These are phyloP conservation scores for Phytophthora pinifolia DNA, from an alignment of 352 stramenopile species.

Conservation along the genomic window DNA sequence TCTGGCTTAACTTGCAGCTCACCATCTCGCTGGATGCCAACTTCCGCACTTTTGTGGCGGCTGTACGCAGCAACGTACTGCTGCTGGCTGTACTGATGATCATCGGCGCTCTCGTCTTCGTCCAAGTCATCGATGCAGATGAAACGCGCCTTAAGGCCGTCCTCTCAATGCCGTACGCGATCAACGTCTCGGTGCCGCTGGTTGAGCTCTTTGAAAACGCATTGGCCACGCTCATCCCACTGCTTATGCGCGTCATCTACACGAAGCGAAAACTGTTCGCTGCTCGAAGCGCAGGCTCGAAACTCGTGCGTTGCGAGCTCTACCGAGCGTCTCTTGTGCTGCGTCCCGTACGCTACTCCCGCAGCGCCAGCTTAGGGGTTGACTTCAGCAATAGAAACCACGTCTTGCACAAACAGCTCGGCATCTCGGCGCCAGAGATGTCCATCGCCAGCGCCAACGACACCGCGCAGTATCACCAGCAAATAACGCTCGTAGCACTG, in stretches of 20 bases:
- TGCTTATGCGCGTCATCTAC: constrained; percentile 36
- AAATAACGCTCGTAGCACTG: constrained; percentile 38
- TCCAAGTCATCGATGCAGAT: constrained; percentile 30
- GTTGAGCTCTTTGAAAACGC: constrained; percentile 48
- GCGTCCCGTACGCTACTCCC: constrained; percentile 12
- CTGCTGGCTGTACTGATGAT: constrained; percentile 18
- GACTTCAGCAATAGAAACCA: constrained; percentile 5
- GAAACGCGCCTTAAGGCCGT: constrained; percentile 1
- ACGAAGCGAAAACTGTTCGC: constrained; percentile 33
- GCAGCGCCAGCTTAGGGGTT: constrained; percentile 14
- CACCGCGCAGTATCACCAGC: constrained; percentile 28
- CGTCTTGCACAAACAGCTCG: constrained; percentile 26
- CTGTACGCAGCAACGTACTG: constrained; percentile 26
- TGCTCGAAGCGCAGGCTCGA: constrained; percentile 21
- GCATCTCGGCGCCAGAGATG: constrained; percentile 21
- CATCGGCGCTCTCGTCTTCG: constrained; percentile 17
- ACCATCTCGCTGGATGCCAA: constrained; percentile 37
- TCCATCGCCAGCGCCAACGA: constrained; percentile 15
- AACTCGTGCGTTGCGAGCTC: constrained; percentile 39
- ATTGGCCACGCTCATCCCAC: constrained; percentile 36
- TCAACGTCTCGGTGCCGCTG: constrained; percentile 27
- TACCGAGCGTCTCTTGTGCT: constrained; percentile 34
- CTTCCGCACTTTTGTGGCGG: constrained; percentile 34
- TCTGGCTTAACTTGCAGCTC: constrained; percentile 25
- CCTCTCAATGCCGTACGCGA: constrained; percentile 8